phyloP scores from a whole-genome alignment of 305 asterid species.

The Solanum hybrid region DNA sequence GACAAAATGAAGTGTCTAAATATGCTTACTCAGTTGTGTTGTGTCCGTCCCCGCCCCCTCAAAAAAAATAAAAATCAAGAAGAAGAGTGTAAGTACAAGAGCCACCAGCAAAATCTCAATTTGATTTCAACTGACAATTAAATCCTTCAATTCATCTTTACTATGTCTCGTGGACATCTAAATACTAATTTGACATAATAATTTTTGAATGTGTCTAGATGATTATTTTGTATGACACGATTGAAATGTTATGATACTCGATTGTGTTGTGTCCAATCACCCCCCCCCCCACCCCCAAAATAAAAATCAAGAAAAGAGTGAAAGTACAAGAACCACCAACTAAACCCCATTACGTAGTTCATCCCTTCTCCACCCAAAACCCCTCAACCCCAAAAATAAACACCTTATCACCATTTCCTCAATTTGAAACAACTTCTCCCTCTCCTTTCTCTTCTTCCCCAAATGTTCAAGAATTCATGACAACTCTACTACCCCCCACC shows the following conservation, averaged over 20 bases:
- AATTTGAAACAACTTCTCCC: conserved; percentile 18
- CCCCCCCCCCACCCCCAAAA: not conserved
- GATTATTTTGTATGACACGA: too few species aligned
- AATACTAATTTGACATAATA: not conserved
- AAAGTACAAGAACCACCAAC: not conserved
- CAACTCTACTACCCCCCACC: conserved; percentile 1
- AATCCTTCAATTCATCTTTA: not conserved
- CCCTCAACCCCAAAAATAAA: not conserved
- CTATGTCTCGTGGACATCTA: too few species aligned
- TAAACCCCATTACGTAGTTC: conserved; percentile 29
- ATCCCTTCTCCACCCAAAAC: conserved; percentile 48
- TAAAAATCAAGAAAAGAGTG: not conserved
- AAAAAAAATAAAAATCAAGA: not conserved
- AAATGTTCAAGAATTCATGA: conserved; percentile 1
- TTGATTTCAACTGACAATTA: not conserved
- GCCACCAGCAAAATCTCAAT: not conserved
- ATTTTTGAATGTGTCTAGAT: not conserved
- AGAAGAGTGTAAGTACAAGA: not conserved
- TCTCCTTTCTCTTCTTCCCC: conserved; percentile 31
- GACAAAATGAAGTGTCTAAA: not conserved
- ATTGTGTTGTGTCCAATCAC: not conserved
- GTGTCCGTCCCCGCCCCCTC: not conserved
- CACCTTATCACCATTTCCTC: conserved; percentile 9
- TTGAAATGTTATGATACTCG: not conserved
- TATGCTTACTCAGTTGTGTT: not conserved